Conservation (phyloP, 805 yeast genomes). For the Candida nonsorbophila region DNA sequence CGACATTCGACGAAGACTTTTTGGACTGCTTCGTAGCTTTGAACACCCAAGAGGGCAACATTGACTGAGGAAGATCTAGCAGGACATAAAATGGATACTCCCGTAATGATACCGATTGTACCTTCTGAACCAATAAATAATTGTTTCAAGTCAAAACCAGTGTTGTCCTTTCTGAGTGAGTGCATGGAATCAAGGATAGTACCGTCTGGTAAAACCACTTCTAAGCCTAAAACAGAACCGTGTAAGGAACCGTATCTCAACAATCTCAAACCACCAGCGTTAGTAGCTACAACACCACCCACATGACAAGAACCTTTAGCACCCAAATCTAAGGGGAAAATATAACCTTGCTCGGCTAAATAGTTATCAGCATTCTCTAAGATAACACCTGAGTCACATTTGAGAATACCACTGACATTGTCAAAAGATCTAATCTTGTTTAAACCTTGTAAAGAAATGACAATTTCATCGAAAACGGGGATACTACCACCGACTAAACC, state of each 20-base stretch:
- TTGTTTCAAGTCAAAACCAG: constrained; percentile 92
- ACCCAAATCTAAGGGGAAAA: constrained; percentile 90
- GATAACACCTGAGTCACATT: constrained; percentile 87
- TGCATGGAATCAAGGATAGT: constrained; percentile 73
- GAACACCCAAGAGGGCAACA: constrained; percentile 83
- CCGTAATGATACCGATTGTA: constrained; percentile 85
- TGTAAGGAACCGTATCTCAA: constrained; percentile 88
- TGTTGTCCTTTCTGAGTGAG: constrained; percentile 87
- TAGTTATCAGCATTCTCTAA: constrained; percentile 79
- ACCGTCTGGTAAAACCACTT: constrained; percentile 91
- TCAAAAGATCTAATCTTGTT: constrained; percentile 83
- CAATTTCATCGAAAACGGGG: constrained; percentile 88
- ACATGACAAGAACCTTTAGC: constrained; percentile 96
- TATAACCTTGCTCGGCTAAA: constrained; percentile 75
- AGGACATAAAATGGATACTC: constrained; percentile 85
- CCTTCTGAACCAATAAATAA: constrained; percentile 93
- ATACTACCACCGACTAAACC: constrained; percentile 93
- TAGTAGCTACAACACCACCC: constrained; percentile 93
- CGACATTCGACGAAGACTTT: constrained; percentile 75
- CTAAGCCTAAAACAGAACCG: constrained; percentile 86
- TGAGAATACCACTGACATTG: constrained; percentile 73
- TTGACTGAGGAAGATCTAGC: constrained; percentile 80
- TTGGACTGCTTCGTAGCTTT: constrained; percentile 79
- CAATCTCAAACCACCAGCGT: constrained; percentile 91
- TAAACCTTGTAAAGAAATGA: constrained; percentile 63